Base-by-base conservation (phyloP, 2,329 filamentous ascomycete species). In the Helotiales sp. region DNA sequence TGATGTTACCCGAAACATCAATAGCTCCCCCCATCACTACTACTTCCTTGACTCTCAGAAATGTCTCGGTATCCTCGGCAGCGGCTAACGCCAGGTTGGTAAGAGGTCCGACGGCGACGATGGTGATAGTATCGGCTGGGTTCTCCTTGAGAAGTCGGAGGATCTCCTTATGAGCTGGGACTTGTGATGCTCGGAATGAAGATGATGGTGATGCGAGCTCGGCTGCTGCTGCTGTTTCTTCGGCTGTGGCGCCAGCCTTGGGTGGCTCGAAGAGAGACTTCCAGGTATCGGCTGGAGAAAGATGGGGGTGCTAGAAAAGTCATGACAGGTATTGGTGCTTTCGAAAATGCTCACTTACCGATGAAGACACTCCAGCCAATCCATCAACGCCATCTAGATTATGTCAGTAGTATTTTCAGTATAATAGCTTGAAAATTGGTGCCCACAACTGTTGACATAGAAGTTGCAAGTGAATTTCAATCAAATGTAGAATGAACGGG, bases 1-100 rank as follows among this genome's bases (percentile, higher is more conserved):
- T 89, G 75, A 92, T 89, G 79, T 99, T 99, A 6, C 96, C 96
- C 60, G 89, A 86, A 52, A 89, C 82, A 67, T 91, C 85, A 63
- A 99, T 86, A 26, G 92, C 90, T 67, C 96, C 96, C 67, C 95
- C 96, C 96, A 99, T 99, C 55, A 97, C 92, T 3, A 97, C 90
- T 2, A 99, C 86, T 79, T 98, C 93, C 78, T 96, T 97, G 58
- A 89, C 92, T 50, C 89, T 88, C 64, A 99, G 84, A 79, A 99
- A 97, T 0, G 93, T 90, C 79, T 95, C 93, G 0, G 94, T 90
- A 73, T 98, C 95, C 75, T 93, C 89, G 15, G 93, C 89, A 2
- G 96, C 94, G 2, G 96, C 96, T 28, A 97, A 80, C 1, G 96
- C 96, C 32, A 97, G 82, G 77, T 97, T 99, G n/a, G 96, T 98